These are phyloP conservation scores for Cadophora sp. DNA, from an alignment of 2,329 filamentous ascomycete species.

Conservation along the genomic window DNA sequence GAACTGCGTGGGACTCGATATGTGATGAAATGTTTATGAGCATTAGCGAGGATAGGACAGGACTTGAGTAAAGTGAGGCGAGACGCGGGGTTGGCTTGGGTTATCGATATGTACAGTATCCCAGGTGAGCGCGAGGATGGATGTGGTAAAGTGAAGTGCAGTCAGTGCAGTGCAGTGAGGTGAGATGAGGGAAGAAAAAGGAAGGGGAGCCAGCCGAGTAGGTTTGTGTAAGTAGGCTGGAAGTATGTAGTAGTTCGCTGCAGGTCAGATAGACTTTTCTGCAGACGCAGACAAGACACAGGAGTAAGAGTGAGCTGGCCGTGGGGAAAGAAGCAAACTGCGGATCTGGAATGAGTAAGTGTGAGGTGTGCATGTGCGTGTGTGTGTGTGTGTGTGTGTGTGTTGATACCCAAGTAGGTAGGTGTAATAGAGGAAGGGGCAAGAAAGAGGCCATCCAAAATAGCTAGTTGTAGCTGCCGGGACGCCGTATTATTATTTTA, in stretches of 20 bases:
- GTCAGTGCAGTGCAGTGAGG: not conserved
- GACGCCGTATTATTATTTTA: not conserved
- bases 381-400: too few relatives aligned
- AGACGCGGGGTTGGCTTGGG: not conserved
- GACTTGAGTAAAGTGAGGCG: not conserved
- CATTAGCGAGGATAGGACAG: not conserved
- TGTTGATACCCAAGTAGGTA: too few relatives aligned
- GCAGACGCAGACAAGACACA: not conserved
- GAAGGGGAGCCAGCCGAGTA: not conserved
- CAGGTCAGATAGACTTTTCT: not conserved
- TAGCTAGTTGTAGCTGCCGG: not conserved
- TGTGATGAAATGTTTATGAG: not conserved
- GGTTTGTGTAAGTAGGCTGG: not conserved
- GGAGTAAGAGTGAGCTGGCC: conserved; percentile 9
- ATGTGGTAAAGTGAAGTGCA: not conserved
- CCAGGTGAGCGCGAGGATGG: not conserved
- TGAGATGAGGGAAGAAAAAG: not conserved
- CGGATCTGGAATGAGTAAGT: not conserved
- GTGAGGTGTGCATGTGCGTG: not conserved
- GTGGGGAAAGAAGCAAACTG: conserved; percentile 5
- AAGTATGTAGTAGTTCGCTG: not conserved
- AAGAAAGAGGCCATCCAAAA: conserved; percentile 3
- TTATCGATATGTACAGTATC: not conserved
- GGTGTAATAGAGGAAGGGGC: not conserved
- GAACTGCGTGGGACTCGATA: conserved; percentile 6